A percentile compares a stretch with the other conserved stretches of the same genome.
phyloP scores from a whole-genome alignment of 768 basidiomycete genomes.

The Calocybe cyanea region DNA sequence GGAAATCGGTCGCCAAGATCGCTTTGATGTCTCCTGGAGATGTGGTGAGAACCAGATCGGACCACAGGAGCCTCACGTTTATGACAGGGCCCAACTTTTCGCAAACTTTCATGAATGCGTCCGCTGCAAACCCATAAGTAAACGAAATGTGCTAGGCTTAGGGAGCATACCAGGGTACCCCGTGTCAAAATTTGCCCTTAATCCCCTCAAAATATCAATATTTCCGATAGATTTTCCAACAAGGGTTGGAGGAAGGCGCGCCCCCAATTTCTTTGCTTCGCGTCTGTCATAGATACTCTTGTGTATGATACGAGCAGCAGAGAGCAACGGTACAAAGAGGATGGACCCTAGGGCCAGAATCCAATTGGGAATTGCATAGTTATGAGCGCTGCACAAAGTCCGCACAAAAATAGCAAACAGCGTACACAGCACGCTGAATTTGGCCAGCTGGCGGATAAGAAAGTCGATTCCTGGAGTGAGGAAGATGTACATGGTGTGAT shows the following conservation, averaged over 20 bases:
- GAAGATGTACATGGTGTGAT: too few species aligned
- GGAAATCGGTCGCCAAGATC: slow-evolving; percentile 54
- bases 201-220: slow-evolving; percentile 34
- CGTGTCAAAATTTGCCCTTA: slow-evolving; percentile 32
- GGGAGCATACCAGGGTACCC: slow-evolving; percentile 47
- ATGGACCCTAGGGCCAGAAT: slow-evolving; percentile 26
- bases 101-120: slow-evolving; percentile 34
- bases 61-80: slow-evolving; percentile 43
- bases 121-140: slow-evolving; percentile 27
- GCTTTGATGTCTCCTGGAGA: slow-evolving; percentile 55
- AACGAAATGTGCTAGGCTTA: background rate
- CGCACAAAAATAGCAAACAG: slow-evolving; percentile 17
- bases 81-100: slow-evolving; percentile 37
- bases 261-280: slow-evolving; percentile 41
- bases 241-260: slow-evolving; percentile 36
- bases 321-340: slow-evolving; percentile 29
- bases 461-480: slow-evolving; percentile 33
- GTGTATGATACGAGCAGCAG: slow-evolving; percentile 25
- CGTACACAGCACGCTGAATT: slow-evolving; percentile 16
- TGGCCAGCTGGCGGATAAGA: slow-evolving; percentile 20
- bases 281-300: slow-evolving; percentile 27
- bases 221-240: slow-evolving; percentile 41
- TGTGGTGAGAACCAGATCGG: slow-evolving; percentile 42
- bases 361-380: slow-evolving; percentile 33
- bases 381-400: slow-evolving; percentile 11